Conservation (phyloP, 805 yeast species). For the Lachancea mirantina region DNA sequence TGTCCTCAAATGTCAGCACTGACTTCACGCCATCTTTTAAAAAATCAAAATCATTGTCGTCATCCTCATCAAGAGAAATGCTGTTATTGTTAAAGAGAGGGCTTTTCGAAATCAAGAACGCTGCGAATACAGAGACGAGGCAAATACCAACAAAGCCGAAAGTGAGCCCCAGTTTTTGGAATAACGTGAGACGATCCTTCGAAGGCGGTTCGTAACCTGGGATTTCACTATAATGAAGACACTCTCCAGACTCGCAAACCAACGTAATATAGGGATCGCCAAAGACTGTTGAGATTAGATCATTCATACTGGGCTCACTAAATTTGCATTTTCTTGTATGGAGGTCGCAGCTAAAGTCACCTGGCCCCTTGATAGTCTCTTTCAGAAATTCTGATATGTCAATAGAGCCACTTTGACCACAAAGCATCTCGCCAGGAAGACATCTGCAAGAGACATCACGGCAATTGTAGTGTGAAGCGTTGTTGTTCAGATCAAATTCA, state of each 20-base stretch:
- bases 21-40: slow-evolving; percentile 57
- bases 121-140: slow-evolving; percentile 21
- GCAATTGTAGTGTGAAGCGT: slow-evolving; percentile 73
- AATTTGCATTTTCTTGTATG: slow-evolving; percentile 58
- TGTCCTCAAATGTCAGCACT: slow-evolving; percentile 64
- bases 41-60: slow-evolving; percentile 22
- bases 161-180: slow-evolving; percentile 38
- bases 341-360: slow-evolving; percentile 78
- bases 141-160: slow-evolving; percentile 35
- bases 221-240: slow-evolving; percentile 84
- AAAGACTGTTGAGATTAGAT: slow-evolving; percentile 78
- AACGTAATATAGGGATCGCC: slow-evolving; percentile 91
- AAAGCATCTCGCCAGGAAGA: slow-evolving; percentile 84
- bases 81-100: slow-evolving; percentile 45
- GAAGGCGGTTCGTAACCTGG: slow-evolving; percentile 79
- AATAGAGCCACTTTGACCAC: slow-evolving; percentile 91
- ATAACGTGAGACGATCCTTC: slow-evolving; percentile 41
- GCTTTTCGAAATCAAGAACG: slow-evolving; percentile 48
- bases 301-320: slow-evolving; percentile 95
- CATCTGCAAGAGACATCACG: slow-evolving; percentile 77
- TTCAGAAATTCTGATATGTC: slow-evolving; percentile 89
- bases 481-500: slow-evolving; percentile 51
- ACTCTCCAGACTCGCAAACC: slow-evolving; percentile 79
- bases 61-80: slow-evolving; percentile 23
- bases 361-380: slow-evolving; percentile 89